A percentile compares a stretch with the other conserved stretches of the same genome.
Evolutionary conservation across 495 filamentous ascomycete species (phyloP).

Genomic region (Durotheca rogersii): DNA sequence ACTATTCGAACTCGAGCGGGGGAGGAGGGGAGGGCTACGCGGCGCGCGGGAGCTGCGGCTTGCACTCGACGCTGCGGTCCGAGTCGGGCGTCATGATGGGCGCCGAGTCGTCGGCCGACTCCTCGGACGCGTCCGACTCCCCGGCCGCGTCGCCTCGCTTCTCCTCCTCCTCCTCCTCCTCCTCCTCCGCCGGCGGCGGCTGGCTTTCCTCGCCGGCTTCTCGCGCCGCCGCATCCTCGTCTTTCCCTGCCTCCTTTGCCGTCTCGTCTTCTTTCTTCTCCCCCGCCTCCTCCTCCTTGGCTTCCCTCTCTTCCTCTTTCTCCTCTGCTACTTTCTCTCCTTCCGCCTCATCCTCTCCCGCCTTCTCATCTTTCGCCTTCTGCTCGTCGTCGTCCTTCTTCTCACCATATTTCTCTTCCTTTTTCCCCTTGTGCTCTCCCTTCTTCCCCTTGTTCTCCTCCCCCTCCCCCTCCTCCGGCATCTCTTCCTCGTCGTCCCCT

Average conservation of each 20-base stretch:
- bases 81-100: constrained; percentile 28
- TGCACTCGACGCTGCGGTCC: constrained; percentile 27
- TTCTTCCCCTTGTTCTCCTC: constrained; percentile 23
- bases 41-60: constrained; percentile 16
- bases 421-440: constrained; percentile 30
- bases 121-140: constrained; percentile 33
- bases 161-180: constrained; percentile 2
- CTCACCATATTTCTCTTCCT: constrained; percentile 14
- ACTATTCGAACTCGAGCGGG: too few species aligned
- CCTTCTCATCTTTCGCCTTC: constrained; percentile 8
- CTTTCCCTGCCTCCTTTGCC: too few species aligned
- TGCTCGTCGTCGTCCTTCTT: constrained; percentile 20
- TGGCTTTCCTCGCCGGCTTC: too few species aligned
- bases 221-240: too few species aligned
- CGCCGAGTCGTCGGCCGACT: constrained; percentile 22
- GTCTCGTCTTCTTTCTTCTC: background rate
- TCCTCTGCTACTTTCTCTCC: constrained; percentile 15
- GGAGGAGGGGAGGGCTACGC: too few species aligned
- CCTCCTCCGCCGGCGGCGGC: too few species aligned
- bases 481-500: constrained; percentile 22
- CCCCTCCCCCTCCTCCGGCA: background rate
- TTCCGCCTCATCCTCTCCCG: constrained; percentile 1
- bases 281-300: constrained; percentile 5
- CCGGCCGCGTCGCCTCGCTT: constrained; percentile 10
- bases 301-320: constrained; percentile 10